Evolutionary conservation across 352 stramenopile species (phyloP), one percentile per base, ranked within the genome.

Genomic region (Phytophthora litchii): DNA sequence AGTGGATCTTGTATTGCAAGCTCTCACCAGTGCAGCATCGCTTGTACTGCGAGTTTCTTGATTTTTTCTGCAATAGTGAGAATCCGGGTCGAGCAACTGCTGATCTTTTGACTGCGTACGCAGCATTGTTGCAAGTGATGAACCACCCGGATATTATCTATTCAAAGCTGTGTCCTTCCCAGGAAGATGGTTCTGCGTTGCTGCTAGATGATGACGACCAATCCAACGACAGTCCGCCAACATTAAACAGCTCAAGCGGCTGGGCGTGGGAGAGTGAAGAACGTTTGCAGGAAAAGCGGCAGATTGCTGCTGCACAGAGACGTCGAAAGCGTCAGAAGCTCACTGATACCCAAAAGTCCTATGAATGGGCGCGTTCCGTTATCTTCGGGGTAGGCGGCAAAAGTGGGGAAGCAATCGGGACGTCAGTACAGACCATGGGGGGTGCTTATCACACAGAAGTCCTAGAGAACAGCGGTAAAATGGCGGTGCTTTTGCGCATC

Each of bases 71-170:
- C 23, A 67, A 85, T n/a, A 43, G 48, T 11, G 56, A 38, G 4
- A 55, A 71, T 25, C 35, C 49, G 13, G 60, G 68, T 16, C 75
- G 74, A 23, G 72, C 67, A 31, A 70, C 65, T 11, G 72, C 74
- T 29, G 88, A 93, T 48, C 69, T 95, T 23, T 74, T 95, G 36
- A 88, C 83, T 11, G 83, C 86, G 9, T 95, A 95, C 40, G 70
- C 87, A 10, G 74, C 83, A 50, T 57, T 93, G 36, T 61, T 95
- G 11, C 82, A 92, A 49, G 84, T 96, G 16, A 92, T 96, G 76
- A 96, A 96, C 49, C 88, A 96, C 47, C 88, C 88, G 6, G 88
- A 96, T 52, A 89, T 94, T 67, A 91, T 94, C 48, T 80, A 90
- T 59, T 65, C 65, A 35, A 91, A 91, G 49, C 54, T 94, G 8